Base-by-base conservation (phyloP, 495 filamentous ascomycete genomes). In the Penicillium silybi region DNA sequence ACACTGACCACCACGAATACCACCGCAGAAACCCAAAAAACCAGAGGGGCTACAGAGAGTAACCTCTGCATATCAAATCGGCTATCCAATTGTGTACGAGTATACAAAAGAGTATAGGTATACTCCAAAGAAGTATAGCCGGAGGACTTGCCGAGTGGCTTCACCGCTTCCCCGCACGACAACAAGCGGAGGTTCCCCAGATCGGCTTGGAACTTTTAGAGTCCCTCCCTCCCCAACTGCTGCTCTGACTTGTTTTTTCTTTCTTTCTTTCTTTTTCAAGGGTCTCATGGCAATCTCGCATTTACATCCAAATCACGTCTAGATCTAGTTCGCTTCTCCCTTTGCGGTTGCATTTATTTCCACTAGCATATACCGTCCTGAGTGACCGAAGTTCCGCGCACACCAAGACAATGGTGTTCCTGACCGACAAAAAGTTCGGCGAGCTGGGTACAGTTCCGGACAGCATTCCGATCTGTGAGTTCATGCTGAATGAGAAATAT, bases 401-500 rank as follows among this genome's bases (percentile, higher is more conserved):
- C 13, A 25, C 46, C 3, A 25, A 19, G 10, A 80, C 56, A 23
- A 96, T 96, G 90, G 87, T 92, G 15, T 95, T 96, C 73, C 74
- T 76, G 50, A 78, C 88, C 44, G 84, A 88, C 19, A 68, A 80
- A 60, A 86, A 80, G 78, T 80, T 83, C 13, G 87, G 86, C 26
- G 67, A 82, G 59, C 75, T 96, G 42, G 82, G 83, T 0, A 80
- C 85, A 27, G 77, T 85, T 3, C 89, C 89, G 5, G 89, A 95
- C 61, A 82, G 83, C 23, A 77, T 95, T 54, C 79, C 90, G 0
- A 76, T 96, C 46, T 75, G 79, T 57, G 85, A 95, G 41, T 95
- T 95, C 66, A 88, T 93, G 77, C 78, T 84, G 40, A 80, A 82
- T 53, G 90, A 95, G 54, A 68, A 75, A 49, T 80, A 89, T 70